Conservation (phyloP, 768 basidiomycete genomes). For the Hortiboletus flavorubellus region DNA sequence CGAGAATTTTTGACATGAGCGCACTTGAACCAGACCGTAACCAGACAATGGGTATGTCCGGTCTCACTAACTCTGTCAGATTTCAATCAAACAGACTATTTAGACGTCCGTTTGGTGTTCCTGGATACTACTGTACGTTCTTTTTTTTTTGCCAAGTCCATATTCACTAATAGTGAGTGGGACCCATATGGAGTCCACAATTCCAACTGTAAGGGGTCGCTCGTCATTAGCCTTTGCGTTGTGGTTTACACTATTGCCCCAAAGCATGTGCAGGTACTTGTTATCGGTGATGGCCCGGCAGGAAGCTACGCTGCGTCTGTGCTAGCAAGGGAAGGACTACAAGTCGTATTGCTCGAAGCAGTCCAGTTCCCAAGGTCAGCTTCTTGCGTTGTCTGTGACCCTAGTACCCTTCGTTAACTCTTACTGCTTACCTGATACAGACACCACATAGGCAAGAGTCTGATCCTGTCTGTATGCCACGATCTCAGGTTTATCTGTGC, state of each 20-base stretch:
- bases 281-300: conserved; percentile 60
- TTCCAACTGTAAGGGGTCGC: conserved; percentile 23
- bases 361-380: conserved; percentile 52
- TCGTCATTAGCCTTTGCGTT: neutral
- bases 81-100: too few species aligned
- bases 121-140: too few species aligned
- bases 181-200: conserved; percentile 11
- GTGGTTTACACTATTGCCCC: neutral
- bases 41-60: too few species aligned
- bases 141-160: too few species aligned
- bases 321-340: conserved; percentile 54
- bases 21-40: too few species aligned
- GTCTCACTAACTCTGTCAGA: too few species aligned
- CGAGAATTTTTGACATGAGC: too few species aligned
- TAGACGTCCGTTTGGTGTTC: too few species aligned
- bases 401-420: too few species aligned
- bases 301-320: conserved; percentile 55
- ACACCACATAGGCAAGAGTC: conserved; percentile 48
- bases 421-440: conserved; percentile 19
- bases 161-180: too few species aligned
- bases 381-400: neutral
- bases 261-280: conserved; percentile 35
- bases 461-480: conserved; percentile 49
- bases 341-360: conserved; percentile 56
- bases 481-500: conserved; percentile 51